Conservation (phyloP, 2,329 filamentous ascomycete species). For the Colletotrichum brevisporum region DNA sequence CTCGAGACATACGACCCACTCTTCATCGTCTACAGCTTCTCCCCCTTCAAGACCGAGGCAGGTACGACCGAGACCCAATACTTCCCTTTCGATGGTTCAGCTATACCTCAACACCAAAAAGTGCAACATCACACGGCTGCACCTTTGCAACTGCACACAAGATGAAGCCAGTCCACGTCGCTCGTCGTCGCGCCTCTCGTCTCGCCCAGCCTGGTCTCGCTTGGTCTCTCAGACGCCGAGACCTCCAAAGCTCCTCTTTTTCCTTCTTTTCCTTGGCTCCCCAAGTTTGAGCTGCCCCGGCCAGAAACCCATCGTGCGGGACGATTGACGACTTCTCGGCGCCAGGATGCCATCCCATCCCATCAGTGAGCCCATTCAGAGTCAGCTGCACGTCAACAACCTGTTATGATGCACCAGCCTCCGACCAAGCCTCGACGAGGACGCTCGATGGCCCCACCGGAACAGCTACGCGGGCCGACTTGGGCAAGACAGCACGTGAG, state of each 20-base stretch:
- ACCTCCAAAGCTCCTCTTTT: slow-evolving; percentile 15
- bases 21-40: slow-evolving; percentile 28
- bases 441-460: no score
- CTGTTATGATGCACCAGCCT: slow-evolving; percentile 19
- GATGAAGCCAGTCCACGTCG: slow-evolving; percentile 7
- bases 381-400: slow-evolving; percentile 4
- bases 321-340: slow-evolving; percentile 36
- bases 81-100: slow-evolving; percentile 12
- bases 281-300: slow-evolving; percentile 32
- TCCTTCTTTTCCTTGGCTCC: slow-evolving; percentile 21
- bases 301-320: slow-evolving; percentile 33
- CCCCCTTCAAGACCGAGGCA: not conserved
- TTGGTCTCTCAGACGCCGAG: slow-evolving; percentile 31
- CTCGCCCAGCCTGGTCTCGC: slow-evolving; percentile 17
- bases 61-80: slow-evolving; percentile 10
- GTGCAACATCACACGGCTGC: slow-evolving; percentile 25
- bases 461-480: slow-evolving; percentile 3
- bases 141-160: not conserved
- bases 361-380: slow-evolving; percentile 35
- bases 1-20: not conserved
- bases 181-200: not conserved
- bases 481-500: slow-evolving; percentile 21
- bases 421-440: slow-evolving; percentile 17
- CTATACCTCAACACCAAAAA: slow-evolving; percentile 9
- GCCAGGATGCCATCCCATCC: slow-evolving; percentile 31